Evolutionary conservation across 2,329 filamentous ascomycete genomes (phyloP).

Genomic region (Pseudocercospora musae): DNA sequence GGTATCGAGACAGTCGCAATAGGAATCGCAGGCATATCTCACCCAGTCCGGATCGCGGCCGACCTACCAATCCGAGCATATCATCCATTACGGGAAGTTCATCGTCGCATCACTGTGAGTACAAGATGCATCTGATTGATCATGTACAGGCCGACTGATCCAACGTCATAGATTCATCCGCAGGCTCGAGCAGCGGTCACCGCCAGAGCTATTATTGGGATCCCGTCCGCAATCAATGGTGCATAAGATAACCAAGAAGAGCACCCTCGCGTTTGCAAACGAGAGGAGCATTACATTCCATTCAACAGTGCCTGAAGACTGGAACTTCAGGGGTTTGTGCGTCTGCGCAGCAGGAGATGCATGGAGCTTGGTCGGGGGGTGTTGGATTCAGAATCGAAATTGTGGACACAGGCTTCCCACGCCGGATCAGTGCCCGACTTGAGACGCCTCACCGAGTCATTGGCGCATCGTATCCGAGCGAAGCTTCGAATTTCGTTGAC

Average conservation of each 20-base stretch:
- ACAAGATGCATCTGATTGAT: constrained; percentile 1
- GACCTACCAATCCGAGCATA: constrained; percentile 14
- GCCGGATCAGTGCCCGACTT: background rate
- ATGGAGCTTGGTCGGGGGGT: background rate
- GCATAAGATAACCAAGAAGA: constrained; percentile 12
- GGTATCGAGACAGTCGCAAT: constrained; percentile 46
- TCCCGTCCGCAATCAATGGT: constrained; percentile 30
- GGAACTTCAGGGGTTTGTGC: background rate
- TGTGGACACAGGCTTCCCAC: no score
- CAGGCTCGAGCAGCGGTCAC: constrained; percentile 9
- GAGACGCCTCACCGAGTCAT: constrained; percentile 1
- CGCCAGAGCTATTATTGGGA: constrained; percentile 33
- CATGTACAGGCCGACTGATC: background rate
- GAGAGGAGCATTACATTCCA: background rate
- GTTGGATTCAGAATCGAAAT: background rate
- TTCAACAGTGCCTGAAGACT: constrained; percentile 1
- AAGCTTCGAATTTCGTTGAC: background rate
- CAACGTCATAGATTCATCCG: background rate
- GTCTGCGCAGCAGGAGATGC: background rate
- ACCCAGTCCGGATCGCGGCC: constrained; percentile 20
- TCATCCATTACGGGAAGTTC: constrained; percentile 10
- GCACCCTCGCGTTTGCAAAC: background rate
- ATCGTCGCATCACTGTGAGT: constrained; percentile 11
- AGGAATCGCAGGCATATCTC: constrained; percentile 27
- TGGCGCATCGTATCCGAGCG: background rate